A percentile compares a stretch with the other conserved stretches of the same genome.
phyloP scores from a whole-genome alignment of 2,329 filamentous ascomycete genomes.

The Colletotrichum phormii region DNA sequence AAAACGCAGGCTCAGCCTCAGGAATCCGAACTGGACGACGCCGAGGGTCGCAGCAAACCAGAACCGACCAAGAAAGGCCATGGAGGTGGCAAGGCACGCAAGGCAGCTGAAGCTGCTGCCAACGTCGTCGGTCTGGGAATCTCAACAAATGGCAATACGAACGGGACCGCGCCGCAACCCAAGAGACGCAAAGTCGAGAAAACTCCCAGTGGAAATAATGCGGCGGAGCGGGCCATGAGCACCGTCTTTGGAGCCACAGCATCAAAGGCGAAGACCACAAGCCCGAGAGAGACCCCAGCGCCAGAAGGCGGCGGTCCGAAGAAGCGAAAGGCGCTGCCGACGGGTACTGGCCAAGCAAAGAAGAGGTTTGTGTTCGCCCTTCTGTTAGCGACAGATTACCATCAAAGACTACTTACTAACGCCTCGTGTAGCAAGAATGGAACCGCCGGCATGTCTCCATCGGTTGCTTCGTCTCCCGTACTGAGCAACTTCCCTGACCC shows the following conservation, averaged over 20 bases:
- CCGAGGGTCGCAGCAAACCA: conserved; percentile 60
- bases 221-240: conserved; percentile 78
- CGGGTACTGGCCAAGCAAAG: conserved; percentile 77
- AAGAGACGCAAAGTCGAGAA: conserved; percentile 90
- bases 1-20: conserved; percentile 73
- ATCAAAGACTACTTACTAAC: conserved; percentile 30
- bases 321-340: conserved; percentile 74
- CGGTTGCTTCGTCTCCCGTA: conserved; percentile 80
- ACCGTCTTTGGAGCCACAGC: conserved; percentile 61
- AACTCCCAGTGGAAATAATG: conserved; percentile 58
- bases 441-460: conserved; percentile 70
- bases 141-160: conserved; percentile 63
- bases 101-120: conserved; percentile 63
- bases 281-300: conserved; percentile 75
- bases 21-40: conserved; percentile 86
- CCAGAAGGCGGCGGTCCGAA: conserved; percentile 74
- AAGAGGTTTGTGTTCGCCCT: conserved; percentile 70
- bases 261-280: conserved; percentile 70
- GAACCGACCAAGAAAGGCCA: conserved; percentile 70
- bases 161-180: conserved; percentile 65
- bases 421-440: conserved; percentile 47
- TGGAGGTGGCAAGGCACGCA: conserved; percentile 72
- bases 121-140: conserved; percentile 75
- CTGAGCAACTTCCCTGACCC: conserved; percentile 75
- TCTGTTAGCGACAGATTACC: not conserved